Conservation (phyloP, 164 flowering plant species). For the Magnolia sinica region DNA sequence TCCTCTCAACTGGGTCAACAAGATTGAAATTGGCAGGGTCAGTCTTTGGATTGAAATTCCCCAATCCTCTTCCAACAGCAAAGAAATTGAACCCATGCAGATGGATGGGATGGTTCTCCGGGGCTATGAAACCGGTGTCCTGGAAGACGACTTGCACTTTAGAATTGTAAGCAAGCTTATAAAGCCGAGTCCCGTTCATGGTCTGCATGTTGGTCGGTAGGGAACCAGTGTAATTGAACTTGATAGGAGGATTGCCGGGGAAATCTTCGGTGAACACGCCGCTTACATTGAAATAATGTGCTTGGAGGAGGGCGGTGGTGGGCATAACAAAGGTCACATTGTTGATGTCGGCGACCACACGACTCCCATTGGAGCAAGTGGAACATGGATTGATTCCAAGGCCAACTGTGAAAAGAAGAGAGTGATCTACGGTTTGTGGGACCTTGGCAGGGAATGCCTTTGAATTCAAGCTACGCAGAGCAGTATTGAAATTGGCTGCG, state of each 20-base stretch:
- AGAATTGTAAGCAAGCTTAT: constrained; percentile 43
- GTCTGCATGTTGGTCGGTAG: constrained; percentile 37
- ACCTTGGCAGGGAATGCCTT: constrained; percentile 54
- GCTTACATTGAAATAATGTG: constrained; percentile 54
- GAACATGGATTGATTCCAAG: constrained; percentile 64
- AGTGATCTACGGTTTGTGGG: constrained; percentile 46
- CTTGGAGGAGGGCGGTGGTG: constrained; percentile 59
- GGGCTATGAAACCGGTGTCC: constrained; percentile 58
- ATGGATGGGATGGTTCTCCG: constrained; percentile 75
- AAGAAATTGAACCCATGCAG: constrained; percentile 79
- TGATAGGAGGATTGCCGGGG: constrained; percentile 52
- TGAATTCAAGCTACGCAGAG: constrained; percentile 61
- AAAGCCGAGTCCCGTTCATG: constrained; percentile 50
- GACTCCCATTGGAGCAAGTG: constrained; percentile 61
- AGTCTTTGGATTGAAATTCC: constrained; percentile 48
- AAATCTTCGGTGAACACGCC: constrained; percentile 77
- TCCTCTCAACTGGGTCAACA: constrained; percentile 74
- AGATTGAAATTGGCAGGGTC: constrained; percentile 60
- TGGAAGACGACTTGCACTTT: constrained; percentile 65
- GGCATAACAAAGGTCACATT: constrained; percentile 78
- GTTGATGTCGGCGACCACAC: constrained; percentile 63
- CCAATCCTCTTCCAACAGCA: constrained; percentile 58
- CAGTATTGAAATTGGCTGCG: constrained; percentile 47
- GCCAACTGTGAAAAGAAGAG: constrained; percentile 61
- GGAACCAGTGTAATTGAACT: constrained; percentile 49